These are phyloP conservation scores for Venustampulla echinocandica DNA, from an alignment of 495 filamentous ascomycete species.

Conservation along the genomic window DNA sequence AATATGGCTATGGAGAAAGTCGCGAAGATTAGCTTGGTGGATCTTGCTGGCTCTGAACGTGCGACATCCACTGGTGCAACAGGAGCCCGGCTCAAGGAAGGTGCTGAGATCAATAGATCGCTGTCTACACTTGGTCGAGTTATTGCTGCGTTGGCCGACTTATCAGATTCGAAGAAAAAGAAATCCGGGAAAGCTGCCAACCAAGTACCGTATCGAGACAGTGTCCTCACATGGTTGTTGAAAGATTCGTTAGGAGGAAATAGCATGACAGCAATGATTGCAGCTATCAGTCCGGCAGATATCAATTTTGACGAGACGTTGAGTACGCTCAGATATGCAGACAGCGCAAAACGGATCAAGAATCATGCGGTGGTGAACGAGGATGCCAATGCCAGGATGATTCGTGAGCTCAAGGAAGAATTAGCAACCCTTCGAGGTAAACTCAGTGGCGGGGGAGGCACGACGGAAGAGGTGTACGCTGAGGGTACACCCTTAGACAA, in stretches of 20 bases:
- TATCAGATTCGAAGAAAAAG: slow-evolving; percentile 71
- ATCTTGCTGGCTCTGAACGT: slow-evolving; percentile 96
- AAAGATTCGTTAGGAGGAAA: slow-evolving; percentile 98
- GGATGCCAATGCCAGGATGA: slow-evolving; percentile 98
- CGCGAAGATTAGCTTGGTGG: slow-evolving; percentile 94
- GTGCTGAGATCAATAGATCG: slow-evolving; percentile 96
- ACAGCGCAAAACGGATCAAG: slow-evolving; percentile 98
- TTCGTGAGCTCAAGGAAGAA: slow-evolving; percentile 94
- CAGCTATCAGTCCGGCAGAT: slow-evolving; percentile 94
- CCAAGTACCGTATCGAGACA: slow-evolving; percentile 96
- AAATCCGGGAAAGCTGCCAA: slow-evolving; percentile 55
- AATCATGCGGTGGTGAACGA: slow-evolving; percentile 99
- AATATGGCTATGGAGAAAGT: slow-evolving; percentile 96
- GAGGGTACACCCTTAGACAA: slow-evolving; percentile 87
- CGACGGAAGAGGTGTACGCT: slow-evolving; percentile 63
- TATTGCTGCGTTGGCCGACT: slow-evolving; percentile 90
- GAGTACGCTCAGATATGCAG: slow-evolving; percentile 90
- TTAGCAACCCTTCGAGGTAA: slow-evolving; percentile 79
- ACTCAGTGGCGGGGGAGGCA: slow-evolving; percentile 49
- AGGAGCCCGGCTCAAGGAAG: slow-evolving; percentile 92
- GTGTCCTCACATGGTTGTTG: slow-evolving; percentile 89
- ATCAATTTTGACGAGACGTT: slow-evolving; percentile 99
- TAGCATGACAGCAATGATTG: slow-evolving; percentile 99
- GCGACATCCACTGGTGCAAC: slow-evolving; percentile 93
- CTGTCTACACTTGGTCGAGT: slow-evolving; percentile 95